These are phyloP conservation scores for Penicillium sp. DNA, from an alignment of 2,329 filamentous ascomycete genomes.

Conservation along the genomic window DNA sequence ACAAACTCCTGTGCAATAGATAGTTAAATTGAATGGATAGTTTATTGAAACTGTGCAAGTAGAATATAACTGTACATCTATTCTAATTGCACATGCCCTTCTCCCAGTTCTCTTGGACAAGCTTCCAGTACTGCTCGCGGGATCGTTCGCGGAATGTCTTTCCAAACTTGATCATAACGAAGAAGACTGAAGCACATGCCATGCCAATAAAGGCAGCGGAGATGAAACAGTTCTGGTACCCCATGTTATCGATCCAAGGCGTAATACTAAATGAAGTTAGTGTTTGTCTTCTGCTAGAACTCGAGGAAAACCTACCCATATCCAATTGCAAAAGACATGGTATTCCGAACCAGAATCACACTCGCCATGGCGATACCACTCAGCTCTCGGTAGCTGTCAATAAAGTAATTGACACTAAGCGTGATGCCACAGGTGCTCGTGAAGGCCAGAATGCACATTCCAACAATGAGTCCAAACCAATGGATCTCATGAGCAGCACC, in stretches of 20 bases:
- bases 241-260: slow-evolving; percentile 47
- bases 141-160: slow-evolving; percentile 38
- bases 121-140: slow-evolving; percentile 40
- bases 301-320: slow-evolving; percentile 34
- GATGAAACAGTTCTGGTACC: slow-evolving; percentile 50
- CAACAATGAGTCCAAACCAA: slow-evolving; percentile 46
- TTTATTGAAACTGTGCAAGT: not conserved
- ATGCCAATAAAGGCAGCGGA: slow-evolving; percentile 41
- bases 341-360: slow-evolving; percentile 50
- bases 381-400: slow-evolving; percentile 44
- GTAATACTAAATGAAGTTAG: slow-evolving; percentile 40
- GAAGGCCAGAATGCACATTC: slow-evolving; percentile 46
- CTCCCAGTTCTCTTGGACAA: slow-evolving; percentile 36
- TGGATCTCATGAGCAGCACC: slow-evolving; percentile 45
- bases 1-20: not conserved
- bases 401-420: slow-evolving; percentile 42
- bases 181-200: slow-evolving; percentile 39
- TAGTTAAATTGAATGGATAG: not conserved
- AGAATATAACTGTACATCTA: not conserved
- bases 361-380: slow-evolving; percentile 44
- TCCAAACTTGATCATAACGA: slow-evolving; percentile 43
- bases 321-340: slow-evolving; percentile 49
- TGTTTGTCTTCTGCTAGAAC: not conserved
- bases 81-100: slow-evolving; percentile 35
- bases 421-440: slow-evolving; percentile 40